phyloP scores from a whole-genome alignment of 768 basidiomycete species.

The Agaricus subrufescens region DNA sequence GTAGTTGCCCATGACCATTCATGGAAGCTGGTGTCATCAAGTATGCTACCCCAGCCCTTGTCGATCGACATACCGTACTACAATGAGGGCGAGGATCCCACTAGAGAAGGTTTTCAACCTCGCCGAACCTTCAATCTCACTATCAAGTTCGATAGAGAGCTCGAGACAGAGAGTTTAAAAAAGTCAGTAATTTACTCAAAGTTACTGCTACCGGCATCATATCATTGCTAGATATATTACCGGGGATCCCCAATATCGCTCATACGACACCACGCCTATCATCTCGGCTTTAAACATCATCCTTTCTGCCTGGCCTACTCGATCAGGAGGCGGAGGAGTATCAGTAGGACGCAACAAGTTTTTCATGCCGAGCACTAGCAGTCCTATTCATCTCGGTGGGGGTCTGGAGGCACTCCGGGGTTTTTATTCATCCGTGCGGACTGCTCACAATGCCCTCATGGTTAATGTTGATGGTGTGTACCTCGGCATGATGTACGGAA shows the following conservation, averaged over 20 bases:
- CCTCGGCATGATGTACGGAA: constrained; percentile 17
- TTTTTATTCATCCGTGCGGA: constrained; percentile 57
- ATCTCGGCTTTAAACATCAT: constrained; percentile 65
- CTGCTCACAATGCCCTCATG: constrained; percentile 52
- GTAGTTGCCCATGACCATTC: constrained; percentile 54
- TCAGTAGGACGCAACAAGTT: constrained; percentile 63
- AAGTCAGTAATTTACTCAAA: constrained; percentile 16
- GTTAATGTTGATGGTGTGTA: constrained; percentile 55
- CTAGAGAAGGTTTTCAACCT: constrained; percentile 25
- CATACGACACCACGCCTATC: constrained; percentile 52
- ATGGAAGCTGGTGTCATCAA: constrained; percentile 44
- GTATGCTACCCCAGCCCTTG: constrained; percentile 40
- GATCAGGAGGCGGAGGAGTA: constrained; percentile 49
- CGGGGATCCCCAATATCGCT: constrained; percentile 49
- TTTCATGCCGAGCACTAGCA: constrained; percentile 50
- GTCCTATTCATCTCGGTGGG: constrained; percentile 49
- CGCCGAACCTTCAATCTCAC: constrained; percentile 45
- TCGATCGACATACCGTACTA: constrained; percentile 39
- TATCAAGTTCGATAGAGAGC: constrained; percentile 34
- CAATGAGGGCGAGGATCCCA: constrained; percentile 45
- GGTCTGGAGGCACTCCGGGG: constrained; percentile 52
- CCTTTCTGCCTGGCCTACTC: constrained; percentile 49
- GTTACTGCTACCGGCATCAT: constrained; percentile 14
- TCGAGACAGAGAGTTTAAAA: constrained; percentile 50
- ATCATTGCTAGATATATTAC: constrained; percentile 39